Conservation (phyloP, 805 yeast species). For the Schwanniomyces sp. region DNA sequence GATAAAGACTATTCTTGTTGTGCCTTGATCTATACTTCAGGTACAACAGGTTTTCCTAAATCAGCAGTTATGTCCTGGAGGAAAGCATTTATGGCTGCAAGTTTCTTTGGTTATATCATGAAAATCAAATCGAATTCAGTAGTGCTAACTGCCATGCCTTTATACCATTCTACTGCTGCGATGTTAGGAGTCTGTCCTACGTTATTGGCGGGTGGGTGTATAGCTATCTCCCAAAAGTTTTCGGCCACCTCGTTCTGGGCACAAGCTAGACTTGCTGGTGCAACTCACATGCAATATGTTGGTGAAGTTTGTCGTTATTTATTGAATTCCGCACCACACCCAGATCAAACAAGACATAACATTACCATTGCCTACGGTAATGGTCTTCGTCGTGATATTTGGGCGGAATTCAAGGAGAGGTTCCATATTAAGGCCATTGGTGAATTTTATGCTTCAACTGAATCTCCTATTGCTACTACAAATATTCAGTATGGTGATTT, state of each 20-base stretch:
- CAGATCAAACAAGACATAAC: conserved; percentile 61
- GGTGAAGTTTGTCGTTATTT: conserved; percentile 93
- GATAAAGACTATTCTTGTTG: conserved; percentile 63
- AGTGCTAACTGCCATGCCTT: conserved; percentile 90
- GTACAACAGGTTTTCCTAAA: conserved; percentile 93
- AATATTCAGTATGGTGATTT: conserved; percentile 72
- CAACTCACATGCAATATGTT: conserved; percentile 88
- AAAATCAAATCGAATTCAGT: conserved; percentile 53
- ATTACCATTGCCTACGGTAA: conserved; percentile 82
- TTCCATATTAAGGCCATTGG: conserved; percentile 77
- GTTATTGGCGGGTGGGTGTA: conserved; percentile 63
- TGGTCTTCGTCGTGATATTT: conserved; percentile 85
- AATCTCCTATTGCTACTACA: conserved; percentile 86
- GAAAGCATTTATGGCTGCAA: conserved; percentile 70
- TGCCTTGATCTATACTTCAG: conserved; percentile 83
- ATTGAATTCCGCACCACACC: conserved; percentile 61
- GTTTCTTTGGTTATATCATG: conserved; percentile 68
- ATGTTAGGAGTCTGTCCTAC: conserved; percentile 79
- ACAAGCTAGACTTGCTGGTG: conserved; percentile 66
- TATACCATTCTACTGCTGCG: conserved; percentile 93
- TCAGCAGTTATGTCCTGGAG: conserved; percentile 94
- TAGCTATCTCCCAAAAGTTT: conserved; percentile 77
- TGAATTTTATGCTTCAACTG: conserved; percentile 93
- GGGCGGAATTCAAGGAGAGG: conserved; percentile 76
- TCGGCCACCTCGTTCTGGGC: conserved; percentile 88